Conservation (phyloP, 2,329 filamentous ascomycete species). For the Samsoniella hepiali region DNA sequence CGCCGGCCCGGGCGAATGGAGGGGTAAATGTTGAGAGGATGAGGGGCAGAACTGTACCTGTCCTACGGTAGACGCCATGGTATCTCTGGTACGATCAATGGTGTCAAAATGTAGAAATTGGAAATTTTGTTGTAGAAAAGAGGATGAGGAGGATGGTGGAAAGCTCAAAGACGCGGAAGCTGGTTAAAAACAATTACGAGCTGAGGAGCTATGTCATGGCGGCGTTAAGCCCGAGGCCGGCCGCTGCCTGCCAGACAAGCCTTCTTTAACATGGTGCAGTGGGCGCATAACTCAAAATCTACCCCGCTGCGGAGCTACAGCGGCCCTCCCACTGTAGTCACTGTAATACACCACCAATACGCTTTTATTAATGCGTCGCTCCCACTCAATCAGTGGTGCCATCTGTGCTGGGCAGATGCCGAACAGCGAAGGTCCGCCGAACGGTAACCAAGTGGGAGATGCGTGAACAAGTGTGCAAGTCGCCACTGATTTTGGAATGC, state of each 20-base stretch:
- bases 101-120: background rate
- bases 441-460: background rate
- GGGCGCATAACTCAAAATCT: background rate
- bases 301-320: conserved; percentile 18
- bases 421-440: conserved; percentile 12
- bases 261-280: background rate
- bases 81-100: conserved; percentile 17
- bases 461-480: background rate
- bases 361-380: background rate
- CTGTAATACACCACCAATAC: background rate
- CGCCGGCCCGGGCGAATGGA: conserved; percentile 18
- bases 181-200: background rate
- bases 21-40: conserved; percentile 21
- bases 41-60: conserved; percentile 40
- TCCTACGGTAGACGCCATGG: conserved; percentile 51
- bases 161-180: background rate
- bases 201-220: conserved; percentile 12
- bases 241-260: background rate
- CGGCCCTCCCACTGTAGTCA: background rate
- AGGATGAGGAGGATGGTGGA: background rate
- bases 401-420: background rate
- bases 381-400: background rate
- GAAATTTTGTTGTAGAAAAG: background rate
- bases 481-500: background rate
- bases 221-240: conserved; percentile 15